Percentiles rank a stretch among this genome's conserved stretches.
These are phyloP conservation scores for Cyclaneusma minus DNA, from an alignment of 2,329 filamentous ascomycete genomes.

Conservation along the genomic window DNA sequence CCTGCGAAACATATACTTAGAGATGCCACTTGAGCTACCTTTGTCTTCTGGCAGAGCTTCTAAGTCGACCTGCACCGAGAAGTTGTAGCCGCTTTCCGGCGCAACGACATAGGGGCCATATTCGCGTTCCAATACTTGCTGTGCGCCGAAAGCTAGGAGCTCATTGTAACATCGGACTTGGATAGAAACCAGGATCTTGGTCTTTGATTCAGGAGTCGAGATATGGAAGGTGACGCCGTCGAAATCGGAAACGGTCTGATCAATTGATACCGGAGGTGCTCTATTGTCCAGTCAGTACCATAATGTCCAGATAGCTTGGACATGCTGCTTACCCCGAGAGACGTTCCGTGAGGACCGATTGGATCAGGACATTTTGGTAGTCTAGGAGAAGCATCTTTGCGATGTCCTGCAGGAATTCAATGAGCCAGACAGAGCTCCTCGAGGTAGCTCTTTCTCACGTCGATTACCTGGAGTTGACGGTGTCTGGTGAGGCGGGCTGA, in stretches of 20 bases:
- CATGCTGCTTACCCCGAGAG: constrained; percentile 33
- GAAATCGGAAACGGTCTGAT: constrained; percentile 97
- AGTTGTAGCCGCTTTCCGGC: constrained; percentile 87
- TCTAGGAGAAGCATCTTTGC: constrained; percentile 78
- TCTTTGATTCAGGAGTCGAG: constrained; percentile 86
- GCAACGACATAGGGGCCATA: constrained; percentile 83
- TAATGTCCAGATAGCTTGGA: not conserved
- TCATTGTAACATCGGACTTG: constrained; percentile 91
- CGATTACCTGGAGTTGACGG: no score
- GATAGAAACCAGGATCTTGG: constrained; percentile 87
- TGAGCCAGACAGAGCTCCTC: no score
- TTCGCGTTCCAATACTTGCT: constrained; percentile 82
- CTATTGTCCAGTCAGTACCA: constrained; percentile 20
- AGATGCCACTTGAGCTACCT: constrained; percentile 33
- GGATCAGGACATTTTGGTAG: constrained; percentile 96
- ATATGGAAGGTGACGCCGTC: constrained; percentile 98
- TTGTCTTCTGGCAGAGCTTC: constrained; percentile 72
- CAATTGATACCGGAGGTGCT: constrained; percentile 73
- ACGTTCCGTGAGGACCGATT: constrained; percentile 87
- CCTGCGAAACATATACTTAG: not conserved
- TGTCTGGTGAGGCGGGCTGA: no score
- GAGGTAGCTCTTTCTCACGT: no score
- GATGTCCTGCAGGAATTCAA: no score
- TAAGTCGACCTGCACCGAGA: constrained; percentile 80
- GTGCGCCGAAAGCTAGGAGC: constrained; percentile 81